Evolutionary conservation across 2,329 filamentous ascomycete genomes (phyloP).

Genomic region (Microsporum ferrugineum): DNA sequence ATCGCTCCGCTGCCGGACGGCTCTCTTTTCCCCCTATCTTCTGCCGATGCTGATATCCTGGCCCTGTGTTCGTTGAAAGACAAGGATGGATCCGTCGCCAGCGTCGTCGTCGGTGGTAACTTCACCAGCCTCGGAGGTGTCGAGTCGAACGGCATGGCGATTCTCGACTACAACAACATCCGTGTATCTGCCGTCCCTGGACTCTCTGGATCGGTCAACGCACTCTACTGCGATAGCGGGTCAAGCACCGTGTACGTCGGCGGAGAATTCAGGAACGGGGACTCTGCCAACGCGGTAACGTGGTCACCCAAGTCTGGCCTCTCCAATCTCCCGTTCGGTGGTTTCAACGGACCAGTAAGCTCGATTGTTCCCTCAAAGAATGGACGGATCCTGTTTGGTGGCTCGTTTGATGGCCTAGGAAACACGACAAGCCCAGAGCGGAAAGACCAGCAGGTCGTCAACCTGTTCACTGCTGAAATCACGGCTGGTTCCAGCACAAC

Average conservation of each 20-base stretch:
- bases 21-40: constrained; percentile 60
- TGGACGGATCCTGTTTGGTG: constrained; percentile 84
- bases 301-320: constrained; percentile 61
- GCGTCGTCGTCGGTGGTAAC: constrained; percentile 81
- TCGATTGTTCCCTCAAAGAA: constrained; percentile 71
- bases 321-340: constrained; percentile 75
- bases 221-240: constrained; percentile 68
- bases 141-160: constrained; percentile 64
- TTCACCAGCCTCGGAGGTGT: constrained; percentile 79
- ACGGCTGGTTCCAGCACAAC: constrained; percentile 51
- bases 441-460: constrained; percentile 64
- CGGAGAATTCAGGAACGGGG: constrained; percentile 65
- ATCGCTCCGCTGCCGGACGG: constrained; percentile 77
- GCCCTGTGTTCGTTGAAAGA: constrained; percentile 73
- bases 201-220: constrained; percentile 68
- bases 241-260: constrained; percentile 80
- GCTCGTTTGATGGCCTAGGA: constrained; percentile 75
- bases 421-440: constrained; percentile 55
- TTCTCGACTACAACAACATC: constrained; percentile 64
- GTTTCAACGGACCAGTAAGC: constrained; percentile 85
- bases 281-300: constrained; percentile 80
- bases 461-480: constrained; percentile 67
- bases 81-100: constrained; percentile 54
- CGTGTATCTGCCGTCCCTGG: constrained; percentile 65
- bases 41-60: constrained; percentile 72